Percentiles rank a stretch among this genome's conserved stretches.
Conservation (phyloP, 495 filamentous ascomycete species). For the Ramalina intermedia region DNA sequence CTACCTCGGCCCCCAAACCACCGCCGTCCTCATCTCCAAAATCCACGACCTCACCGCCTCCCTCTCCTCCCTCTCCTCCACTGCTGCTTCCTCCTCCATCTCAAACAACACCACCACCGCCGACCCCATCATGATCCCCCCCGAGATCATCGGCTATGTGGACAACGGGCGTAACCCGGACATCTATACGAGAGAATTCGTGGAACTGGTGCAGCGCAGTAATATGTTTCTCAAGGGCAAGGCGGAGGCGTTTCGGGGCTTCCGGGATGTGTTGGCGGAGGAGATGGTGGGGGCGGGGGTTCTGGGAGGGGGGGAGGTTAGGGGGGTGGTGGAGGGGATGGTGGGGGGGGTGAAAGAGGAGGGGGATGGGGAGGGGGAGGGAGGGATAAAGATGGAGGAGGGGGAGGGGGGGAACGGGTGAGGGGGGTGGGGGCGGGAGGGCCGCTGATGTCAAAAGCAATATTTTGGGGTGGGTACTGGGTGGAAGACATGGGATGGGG, state of each 20-base stretch:
- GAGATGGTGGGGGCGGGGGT: conserved; percentile 71
- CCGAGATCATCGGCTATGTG: conserved; percentile 88
- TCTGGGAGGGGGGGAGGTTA: conserved; percentile 58
- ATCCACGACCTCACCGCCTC: conserved; percentile 32
- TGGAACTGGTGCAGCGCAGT: conserved; percentile 69
- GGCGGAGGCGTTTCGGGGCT: conserved; percentile 60
- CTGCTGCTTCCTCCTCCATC: not conserved
- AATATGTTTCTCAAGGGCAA: conserved; percentile 83
- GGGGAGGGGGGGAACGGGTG: conserved; percentile 5
- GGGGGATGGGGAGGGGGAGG: conserved; percentile 16
- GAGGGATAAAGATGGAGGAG: conserved; percentile 9
- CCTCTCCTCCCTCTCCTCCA: not conserved
- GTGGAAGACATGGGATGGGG: no score
- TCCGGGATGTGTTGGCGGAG: conserved; percentile 66
- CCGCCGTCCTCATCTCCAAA: conserved; percentile 44
- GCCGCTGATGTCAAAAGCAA: no score
- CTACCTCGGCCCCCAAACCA: conserved; percentile 42
- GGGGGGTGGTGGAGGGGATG: conserved; percentile 39
- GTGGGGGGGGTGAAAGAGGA: conserved; percentile 12
- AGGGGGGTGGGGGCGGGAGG: no score
- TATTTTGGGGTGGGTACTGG: no score
- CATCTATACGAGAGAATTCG: conserved; percentile 95
- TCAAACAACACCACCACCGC: not conserved
- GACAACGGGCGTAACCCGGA: conserved; percentile 89
- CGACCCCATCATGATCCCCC: conserved; percentile 43